Base-by-base conservation (phyloP, 345 rosid genomes). In the Murraya paniculata region DNA sequence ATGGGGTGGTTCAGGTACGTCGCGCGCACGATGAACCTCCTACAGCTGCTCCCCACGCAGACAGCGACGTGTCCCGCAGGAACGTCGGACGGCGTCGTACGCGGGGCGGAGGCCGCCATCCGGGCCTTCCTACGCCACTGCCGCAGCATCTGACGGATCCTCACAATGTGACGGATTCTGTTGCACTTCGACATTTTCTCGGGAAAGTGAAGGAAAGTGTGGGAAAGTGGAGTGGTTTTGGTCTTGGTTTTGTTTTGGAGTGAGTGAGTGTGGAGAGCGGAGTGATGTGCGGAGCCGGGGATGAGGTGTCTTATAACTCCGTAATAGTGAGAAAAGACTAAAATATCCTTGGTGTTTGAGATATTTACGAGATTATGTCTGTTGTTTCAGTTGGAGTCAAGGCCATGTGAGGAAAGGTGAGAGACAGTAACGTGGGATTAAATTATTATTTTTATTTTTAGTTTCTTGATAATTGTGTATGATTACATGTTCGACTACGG, bases 21-120 rank as follows among this genome's bases (percentile, higher is more conserved):
- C 22, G 94, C 93, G 0, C 91, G 95, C 2, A 96, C 90, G 57
- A 96, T 77, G 65, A 88, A 96, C 81, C 97, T 82, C 72, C 80
- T 84, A 45, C 81, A 78, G 35, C 85, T 83, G 64, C 50, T 72
- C 1, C 98, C 99, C 2, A 94, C 98, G 77, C 86, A 77, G 56
- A 96, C 84, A 0, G 99, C 98, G 39, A 96, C 87, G 89, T 96
- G 97, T 0, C 99, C 98, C 0, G 88, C 84, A 0, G 99, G 98
- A 0, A 96, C 97, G 30, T 88, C 94, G 8, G 90, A 50, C 9
- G 90, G 41, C 9, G 93, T 90, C 53, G 19, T 69, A 41, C 21
- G 71, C 21, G 84, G 56, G 4, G 91, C 89, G 2, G 18, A 45
- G 50, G 50, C 89, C 3, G 84, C 72, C n/a, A 64, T 36, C 48